Evolutionary conservation across 768 basidiomycete species (phyloP), one percentile per base, ranked within the genome.

Genomic region (Mycena crocata): DNA sequence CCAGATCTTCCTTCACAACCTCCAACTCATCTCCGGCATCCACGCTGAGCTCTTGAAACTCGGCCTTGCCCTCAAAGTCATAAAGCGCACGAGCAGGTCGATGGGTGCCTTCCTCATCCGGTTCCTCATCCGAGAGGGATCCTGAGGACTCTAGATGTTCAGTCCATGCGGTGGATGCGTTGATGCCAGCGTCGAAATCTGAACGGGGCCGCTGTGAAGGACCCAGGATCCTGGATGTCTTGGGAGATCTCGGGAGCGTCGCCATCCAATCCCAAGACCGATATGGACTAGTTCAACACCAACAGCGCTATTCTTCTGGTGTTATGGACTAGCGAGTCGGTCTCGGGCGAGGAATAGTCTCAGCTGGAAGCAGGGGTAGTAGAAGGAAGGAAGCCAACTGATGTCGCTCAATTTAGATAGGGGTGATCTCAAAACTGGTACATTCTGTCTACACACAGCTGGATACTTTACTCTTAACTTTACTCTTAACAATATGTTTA

Each of bases 91-190:
- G 85, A 13, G 91, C 93, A 19, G 86, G 81, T 35, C 84, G 81
- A 28, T 82, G 81, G 34, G 76, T 76, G 21, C 78, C 78, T 1
- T 73, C 73, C 23, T 69, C 62, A 39, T 81, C 78, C 15, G 79
- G 73, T 39, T 80, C 86, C 34, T 90, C 88, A 67, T 90, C 87
- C 0, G 88, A 90, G 24, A 87, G 79, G 37, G 86, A 84, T n/a
- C 78, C 80, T 10, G 76, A 69, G 24, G 74, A 74, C 66, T 85
- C 85, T 17, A 86, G 79, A 70, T 87, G 85, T 63, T 87, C 90
- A 26, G 91, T 90, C 93, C 92, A 94, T 14, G 91, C 93, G 8
- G 84, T 77, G 1, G 93, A 93, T 14, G 90, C 84, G 78, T 94
- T 93, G 76, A 94, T 85, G 5, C 93, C 92, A 1, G 89, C 86